phyloP scores from a whole-genome alignment of 148 eudicot species.

The Silene uniflora region DNA sequence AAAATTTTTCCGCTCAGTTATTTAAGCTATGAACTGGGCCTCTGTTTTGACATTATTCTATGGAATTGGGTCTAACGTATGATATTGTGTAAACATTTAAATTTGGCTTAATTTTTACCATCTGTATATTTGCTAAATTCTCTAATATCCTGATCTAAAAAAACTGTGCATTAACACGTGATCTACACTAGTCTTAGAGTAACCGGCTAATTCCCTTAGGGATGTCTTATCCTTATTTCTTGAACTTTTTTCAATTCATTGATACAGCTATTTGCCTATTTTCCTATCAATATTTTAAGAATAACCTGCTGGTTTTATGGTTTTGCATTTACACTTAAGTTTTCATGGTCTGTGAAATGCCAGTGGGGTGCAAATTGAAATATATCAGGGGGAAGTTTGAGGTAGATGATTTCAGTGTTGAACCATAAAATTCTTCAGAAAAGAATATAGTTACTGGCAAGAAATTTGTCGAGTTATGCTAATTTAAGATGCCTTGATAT shows the following conservation, averaged over 20 bases:
- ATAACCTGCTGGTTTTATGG: neutral
- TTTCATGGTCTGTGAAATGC: neutral
- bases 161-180: too few species aligned
- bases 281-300: neutral
- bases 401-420: neutral
- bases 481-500: neutral
- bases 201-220: neutral
- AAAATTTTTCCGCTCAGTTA: too few species aligned
- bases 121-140: too few species aligned
- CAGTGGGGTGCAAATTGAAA: neutral
- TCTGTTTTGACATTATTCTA: too few species aligned
- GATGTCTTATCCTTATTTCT: neutral
- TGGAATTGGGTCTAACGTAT: too few species aligned
- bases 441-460: neutral
- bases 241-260: neutral
- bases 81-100: too few species aligned
- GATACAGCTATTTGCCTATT: neutral
- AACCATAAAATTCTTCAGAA: neutral
- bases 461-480: neutral
- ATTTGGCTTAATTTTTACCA: too few species aligned
- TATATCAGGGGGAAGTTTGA: slow-evolving; percentile 1
- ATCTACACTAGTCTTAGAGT: neutral
- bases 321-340: neutral
- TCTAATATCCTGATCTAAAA: too few species aligned
- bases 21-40: too few species aligned